phyloP scores from a whole-genome alignment of 179 eudicot genomes.

The Beta macrorhiza region DNA sequence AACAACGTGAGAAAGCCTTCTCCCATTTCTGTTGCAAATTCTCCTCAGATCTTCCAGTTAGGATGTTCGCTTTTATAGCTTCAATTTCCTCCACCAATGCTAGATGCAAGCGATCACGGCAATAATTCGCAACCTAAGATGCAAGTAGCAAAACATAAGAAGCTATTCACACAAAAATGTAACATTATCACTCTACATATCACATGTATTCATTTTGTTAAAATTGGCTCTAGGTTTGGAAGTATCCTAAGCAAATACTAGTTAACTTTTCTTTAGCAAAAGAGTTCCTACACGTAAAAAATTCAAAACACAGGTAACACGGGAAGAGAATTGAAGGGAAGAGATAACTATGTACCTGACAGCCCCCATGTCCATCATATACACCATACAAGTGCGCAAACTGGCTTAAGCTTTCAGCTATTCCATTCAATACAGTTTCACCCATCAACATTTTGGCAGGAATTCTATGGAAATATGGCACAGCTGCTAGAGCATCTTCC shows the following conservation, averaged over 20 bases:
- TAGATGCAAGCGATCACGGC: slow-evolving; percentile 56
- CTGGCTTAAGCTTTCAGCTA: slow-evolving; percentile 37
- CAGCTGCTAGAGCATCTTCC: slow-evolving; percentile 58
- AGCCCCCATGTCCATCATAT: slow-evolving; percentile 79
- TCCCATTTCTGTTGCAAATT: slow-evolving; percentile 47
- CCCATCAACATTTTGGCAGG: slow-evolving; percentile 50
- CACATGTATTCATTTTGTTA: background rate
- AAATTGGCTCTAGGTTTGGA: background rate
- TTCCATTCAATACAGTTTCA: slow-evolving; percentile 33
- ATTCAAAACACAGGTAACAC: background rate
- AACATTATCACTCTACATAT: background rate
- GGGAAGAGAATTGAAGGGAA: slow-evolving; percentile 13
- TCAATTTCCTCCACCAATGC: slow-evolving; percentile 56
- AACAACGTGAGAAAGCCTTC: slow-evolving; percentile 44
- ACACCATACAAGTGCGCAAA: slow-evolving; percentile 56
- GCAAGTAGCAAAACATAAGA: slow-evolving; percentile 20
- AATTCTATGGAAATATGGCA: slow-evolving; percentile 49
- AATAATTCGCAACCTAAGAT: slow-evolving; percentile 55
- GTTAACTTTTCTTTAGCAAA: background rate
- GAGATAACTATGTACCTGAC: slow-evolving; percentile 42
- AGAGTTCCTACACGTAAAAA: background rate
- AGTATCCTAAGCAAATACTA: background rate
- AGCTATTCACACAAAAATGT: background rate
- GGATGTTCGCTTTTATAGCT: slow-evolving; percentile 28
- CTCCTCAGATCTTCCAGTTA: slow-evolving; percentile 24